Evolutionary conservation across 495 filamentous ascomycete genomes (phyloP).

Genomic region (Aspergillus cristatus): DNA sequence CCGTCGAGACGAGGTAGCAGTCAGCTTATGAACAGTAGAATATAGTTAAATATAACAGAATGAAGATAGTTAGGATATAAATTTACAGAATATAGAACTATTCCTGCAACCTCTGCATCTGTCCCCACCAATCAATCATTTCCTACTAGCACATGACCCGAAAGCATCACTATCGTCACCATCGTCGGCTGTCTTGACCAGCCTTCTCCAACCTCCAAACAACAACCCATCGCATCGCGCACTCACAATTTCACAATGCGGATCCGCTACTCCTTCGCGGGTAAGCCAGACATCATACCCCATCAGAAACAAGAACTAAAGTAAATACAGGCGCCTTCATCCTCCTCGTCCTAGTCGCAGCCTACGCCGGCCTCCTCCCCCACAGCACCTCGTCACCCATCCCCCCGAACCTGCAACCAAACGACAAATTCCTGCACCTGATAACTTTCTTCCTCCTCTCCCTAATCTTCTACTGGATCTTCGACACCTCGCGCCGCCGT

Average conservation of each 20-base stretch:
- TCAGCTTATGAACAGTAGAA: too few species aligned
- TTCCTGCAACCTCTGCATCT: too few species aligned
- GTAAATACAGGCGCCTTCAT: conserved; percentile 57
- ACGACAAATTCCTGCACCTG: conserved; percentile 88
- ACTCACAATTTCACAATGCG: conserved; percentile 43
- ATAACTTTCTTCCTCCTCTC: conserved; percentile 86
- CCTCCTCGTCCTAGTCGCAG: conserved; percentile 64
- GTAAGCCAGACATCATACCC: conserved; percentile 26
- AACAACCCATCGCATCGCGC: conserved; percentile 1
- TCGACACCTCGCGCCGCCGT: conserved; percentile 81
- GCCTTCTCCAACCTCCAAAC: too few species aligned
- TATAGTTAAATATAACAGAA: too few species aligned
- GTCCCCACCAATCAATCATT: neutral
- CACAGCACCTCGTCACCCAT: conserved; percentile 50
- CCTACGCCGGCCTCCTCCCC: conserved; percentile 65
- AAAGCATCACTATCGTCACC: too few species aligned
- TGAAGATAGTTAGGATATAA: too few species aligned
- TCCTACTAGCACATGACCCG: conserved; percentile 19
- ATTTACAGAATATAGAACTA: too few species aligned
- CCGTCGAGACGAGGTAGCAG: too few species aligned
- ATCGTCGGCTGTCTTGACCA: too few species aligned
- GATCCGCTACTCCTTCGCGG: conserved; percentile 65
- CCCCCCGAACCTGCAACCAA: conserved; percentile 57
- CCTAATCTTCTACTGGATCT: conserved; percentile 87
- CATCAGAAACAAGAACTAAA: too few species aligned